Evolutionary conservation across 768 basidiomycete species (phyloP), one percentile per base, ranked within the genome.

Genomic region (Tulasnella sp.): DNA sequence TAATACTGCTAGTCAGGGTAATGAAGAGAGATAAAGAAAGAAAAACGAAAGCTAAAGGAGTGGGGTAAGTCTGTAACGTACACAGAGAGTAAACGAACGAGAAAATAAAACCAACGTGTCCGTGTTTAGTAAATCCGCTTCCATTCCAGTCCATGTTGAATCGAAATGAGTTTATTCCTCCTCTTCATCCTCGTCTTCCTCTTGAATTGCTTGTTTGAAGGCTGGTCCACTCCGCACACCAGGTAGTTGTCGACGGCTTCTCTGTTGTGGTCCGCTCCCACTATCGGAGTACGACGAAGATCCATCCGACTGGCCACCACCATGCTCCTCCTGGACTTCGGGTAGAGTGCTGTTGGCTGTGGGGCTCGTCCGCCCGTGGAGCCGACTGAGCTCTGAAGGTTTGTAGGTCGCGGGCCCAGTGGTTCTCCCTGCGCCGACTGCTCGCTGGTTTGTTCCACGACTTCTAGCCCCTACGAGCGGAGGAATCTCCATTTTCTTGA

Each of bases 181-280:
- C 80, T 93, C 93, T 67, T 78, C 78, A 29, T 86, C 93, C 82
- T 94, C 93, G 79, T 94, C 93, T 81, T 93, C 93, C 81, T 94
- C 93, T 81, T 93, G 91, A 75, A 93, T 93, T 5, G 91, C 83
- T 78, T 90, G 88, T 79, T 81, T 84, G 79, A 92, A 92, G 11
- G 92, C 89, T 71, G 88, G 89, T 0, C 91, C 92, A n/a, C 88
- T 84, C 34, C 92, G 87, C n/a, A 83, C 85, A 70, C 85, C 82
- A 34, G 93, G 92, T 15, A 94, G 84, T 81, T 92, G 91, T 78
- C 93, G 85, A 79, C 93, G 85, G 6, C 34, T 40, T 25, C 38
- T 88, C 87, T 0, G 86, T 84, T 76, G 90, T 85, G 8, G 85
- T 80, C 74, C 81, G 81, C 69, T 40, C 34, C 64, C 49, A n/a